Conservation (phyloP, 139 green algal species). For the Ostreobium quekettii region DNA sequence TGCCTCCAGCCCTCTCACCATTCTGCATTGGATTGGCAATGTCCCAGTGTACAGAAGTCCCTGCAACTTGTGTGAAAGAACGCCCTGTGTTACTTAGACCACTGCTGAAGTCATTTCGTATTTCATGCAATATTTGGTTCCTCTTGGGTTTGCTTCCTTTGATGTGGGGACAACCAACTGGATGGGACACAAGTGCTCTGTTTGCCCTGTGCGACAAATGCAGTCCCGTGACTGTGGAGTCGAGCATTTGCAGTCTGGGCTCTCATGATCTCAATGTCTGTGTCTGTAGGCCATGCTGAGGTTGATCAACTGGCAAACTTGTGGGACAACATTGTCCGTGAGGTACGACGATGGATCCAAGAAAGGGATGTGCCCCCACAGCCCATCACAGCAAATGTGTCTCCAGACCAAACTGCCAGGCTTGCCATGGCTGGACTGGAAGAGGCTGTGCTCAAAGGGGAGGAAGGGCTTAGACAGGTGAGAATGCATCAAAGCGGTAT, state of each 20-base stretch:
- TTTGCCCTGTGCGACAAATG: too few relatives aligned
- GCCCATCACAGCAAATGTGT: background rate
- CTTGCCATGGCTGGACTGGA: background rate
- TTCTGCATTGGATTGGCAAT: too few relatives aligned
- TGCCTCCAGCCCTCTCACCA: too few relatives aligned
- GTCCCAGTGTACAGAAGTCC: too few relatives aligned
- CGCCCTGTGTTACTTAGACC: too few relatives aligned
- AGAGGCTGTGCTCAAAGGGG: background rate
- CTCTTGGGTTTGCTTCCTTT: background rate
- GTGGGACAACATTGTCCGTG: background rate
- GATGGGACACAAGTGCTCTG: background rate
- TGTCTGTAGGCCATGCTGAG: background rate
- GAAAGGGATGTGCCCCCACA: background rate
- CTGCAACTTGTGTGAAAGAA: too few relatives aligned
- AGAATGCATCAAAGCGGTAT: background rate
- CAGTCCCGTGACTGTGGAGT: too few relatives aligned
- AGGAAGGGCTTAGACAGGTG: background rate
- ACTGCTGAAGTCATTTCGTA: too few relatives aligned
- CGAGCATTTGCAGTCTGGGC: too few relatives aligned
- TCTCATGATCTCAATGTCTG: too few relatives aligned
- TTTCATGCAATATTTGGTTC: too few relatives aligned
- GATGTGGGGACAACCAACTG: background rate
- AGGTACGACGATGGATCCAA: background rate
- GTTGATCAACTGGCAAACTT: background rate
- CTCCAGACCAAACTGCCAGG: background rate